Base-by-base conservation (phyloP, 139 green algal genomes). In the Nannochloris sp. region DNA sequence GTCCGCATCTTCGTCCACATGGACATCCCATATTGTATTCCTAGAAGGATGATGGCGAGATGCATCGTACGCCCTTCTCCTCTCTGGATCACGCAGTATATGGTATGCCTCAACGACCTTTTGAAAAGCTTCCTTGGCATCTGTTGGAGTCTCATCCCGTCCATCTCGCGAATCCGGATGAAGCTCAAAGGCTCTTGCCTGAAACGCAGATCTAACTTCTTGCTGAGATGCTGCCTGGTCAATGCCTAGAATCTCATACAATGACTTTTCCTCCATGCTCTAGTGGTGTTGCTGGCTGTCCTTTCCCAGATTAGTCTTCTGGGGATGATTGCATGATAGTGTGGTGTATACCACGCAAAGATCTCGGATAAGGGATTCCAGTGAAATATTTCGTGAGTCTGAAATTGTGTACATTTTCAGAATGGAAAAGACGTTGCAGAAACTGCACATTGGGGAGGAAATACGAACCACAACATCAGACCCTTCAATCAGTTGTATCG, bases 131-230 rank as follows among this genome's bases (percentile, higher is more conserved):
- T 40, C 23, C 7, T 29, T 37, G 11, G 5, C 9, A 18, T 31
- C 36, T 29, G 1, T 2, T 31, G 19, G 19, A n/a, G 15, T 58
- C 0, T 58, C n/a, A n/a, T 58, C 12, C 15, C 19, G 4, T 21
- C 16, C 11, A n/a, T 44, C 70, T 44, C 54, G 72, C 63, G 31
- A 58, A 48, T 78, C 71, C 5, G 71, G 71, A 37, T 78, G 71
- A 31, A 61, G 50, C 19, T 73, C 29, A 25, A 74, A 67, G 1
- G 55, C 71, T 12, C 54, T 15, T 29, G n/a, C 18, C 4, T 55
- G 65, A 29, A 59, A 78, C 3, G 71, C 71, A 7, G 7, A 16
- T 21, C 62, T 68, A 24, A 78, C 71, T 19, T 78, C 65, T 5
- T 49, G 12, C 10, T 27, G 14, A 2, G 19, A 50, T 19, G 63